Base-by-base conservation (phyloP, 2,329 filamentous ascomycete genomes). In the Penicillium italicum region DNA sequence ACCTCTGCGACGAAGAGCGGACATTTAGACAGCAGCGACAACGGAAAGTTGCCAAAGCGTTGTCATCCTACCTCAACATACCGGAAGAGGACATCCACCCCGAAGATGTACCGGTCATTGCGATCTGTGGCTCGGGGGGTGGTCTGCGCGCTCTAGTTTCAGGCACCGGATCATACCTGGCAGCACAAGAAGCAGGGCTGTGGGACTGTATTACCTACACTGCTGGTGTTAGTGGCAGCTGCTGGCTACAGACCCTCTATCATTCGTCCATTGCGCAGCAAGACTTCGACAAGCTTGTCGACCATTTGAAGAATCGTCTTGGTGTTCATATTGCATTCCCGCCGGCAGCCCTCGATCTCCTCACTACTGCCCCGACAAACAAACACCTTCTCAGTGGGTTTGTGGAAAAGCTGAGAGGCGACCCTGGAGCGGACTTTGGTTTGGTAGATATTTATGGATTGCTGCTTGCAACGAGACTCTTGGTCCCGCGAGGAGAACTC, bases 171-270 rank as follows among this genome's bases (percentile, higher is more conserved):
- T 97, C 92, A 0, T 87, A 95, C 58, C 79, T 94, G 10, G 92
- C 91, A 3, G 83, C 91, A 0, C 85, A 91, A 57, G 89, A 97
- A 70, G 88, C 89, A 55, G 94, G 94, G 0, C 78, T 99, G 0
- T 95, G 96, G 70, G 92, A 97, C 73, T 97, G 94, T 70, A 83
- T 90, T 11, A 97, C 92, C 1, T 99, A 99, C 68, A 96, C 91
- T 0, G 91, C 93, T 5, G 94, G 94, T 1, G 94, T 99, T 46
- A 97, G 91, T 69, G 94, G 94, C 0, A 95, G 90, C 61, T 97
- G 94, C 72, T 99, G 94, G 94, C 80, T 97, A 6, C 93, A 97
- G 71, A 81, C 89, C 0, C 80, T 99, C 4, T 96, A 90, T 69
- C 86, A 94, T 68, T 93, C 90, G 0, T 90, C 90, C 0, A 81